Evolutionary conservation across 352 stramenopile species (phyloP).

Genomic region (Globisporangium megalacanthum): DNA sequence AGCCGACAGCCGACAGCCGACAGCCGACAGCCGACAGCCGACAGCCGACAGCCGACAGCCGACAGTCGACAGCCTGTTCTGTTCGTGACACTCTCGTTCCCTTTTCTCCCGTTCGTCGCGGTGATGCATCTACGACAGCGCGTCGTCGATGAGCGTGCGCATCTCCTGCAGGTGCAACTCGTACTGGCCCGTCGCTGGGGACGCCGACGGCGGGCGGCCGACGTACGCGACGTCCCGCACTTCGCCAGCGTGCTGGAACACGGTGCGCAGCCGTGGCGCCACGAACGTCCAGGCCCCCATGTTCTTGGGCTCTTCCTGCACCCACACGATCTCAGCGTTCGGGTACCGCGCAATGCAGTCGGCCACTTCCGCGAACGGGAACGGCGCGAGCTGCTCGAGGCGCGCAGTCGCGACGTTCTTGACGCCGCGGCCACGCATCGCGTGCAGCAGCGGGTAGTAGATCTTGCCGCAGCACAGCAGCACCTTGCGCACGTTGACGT

Average conservation of each 20-base stretch:
- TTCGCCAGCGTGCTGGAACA: slow-evolving; percentile 81
- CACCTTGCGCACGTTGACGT: slow-evolving; percentile 70
- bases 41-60: too few species aligned
- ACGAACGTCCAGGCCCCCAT: slow-evolving; percentile 97
- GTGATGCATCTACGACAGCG: slow-evolving; percentile 38
- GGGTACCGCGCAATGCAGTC: slow-evolving; percentile 85
- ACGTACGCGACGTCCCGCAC: slow-evolving; percentile 85
- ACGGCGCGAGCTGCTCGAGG: slow-evolving; percentile 91
- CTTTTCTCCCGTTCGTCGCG: too few species aligned
- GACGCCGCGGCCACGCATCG: slow-evolving; percentile 48
- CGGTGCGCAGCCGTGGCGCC: slow-evolving; percentile 90
- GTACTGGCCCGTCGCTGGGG: slow-evolving; percentile 95
- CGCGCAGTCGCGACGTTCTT: slow-evolving; percentile 63
- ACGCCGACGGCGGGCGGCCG: slow-evolving; percentile 91
- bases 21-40: too few species aligned
- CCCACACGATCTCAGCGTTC: slow-evolving; percentile 96
- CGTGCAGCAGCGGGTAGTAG: slow-evolving; percentile 73
- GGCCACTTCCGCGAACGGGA: slow-evolving; percentile 96
- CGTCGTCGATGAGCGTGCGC: slow-evolving; percentile 88
- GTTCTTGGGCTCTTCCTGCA: slow-evolving; percentile 98
- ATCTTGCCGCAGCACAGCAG: slow-evolving; percentile 84
- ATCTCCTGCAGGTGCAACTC: slow-evolving; percentile 93
- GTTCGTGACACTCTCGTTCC: not conserved
- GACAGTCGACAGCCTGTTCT: not conserved
- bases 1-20: too few species aligned